phyloP scores from a whole-genome alignment of 2,329 filamentous ascomycete species.

The Pseudomassariella vexata region DNA sequence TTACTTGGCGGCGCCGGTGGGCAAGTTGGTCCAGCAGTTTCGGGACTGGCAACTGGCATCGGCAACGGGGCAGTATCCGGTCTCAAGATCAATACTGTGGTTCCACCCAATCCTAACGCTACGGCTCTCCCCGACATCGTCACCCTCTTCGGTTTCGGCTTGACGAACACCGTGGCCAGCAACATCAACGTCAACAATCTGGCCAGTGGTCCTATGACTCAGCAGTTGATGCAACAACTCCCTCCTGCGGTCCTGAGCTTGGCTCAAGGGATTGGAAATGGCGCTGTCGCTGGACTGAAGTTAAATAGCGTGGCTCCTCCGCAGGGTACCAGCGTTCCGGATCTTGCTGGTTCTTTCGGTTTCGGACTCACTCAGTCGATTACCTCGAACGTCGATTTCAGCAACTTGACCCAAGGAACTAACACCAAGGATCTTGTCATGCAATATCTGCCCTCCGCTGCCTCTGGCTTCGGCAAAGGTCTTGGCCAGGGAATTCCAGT shows the following conservation, averaged over 20 bases:
- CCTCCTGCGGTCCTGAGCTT: slow-evolving; percentile 9
- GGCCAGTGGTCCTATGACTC: neutral
- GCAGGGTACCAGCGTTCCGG: slow-evolving; percentile 7
- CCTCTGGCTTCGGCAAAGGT: slow-evolving; percentile 21
- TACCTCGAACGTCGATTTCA: slow-evolving; percentile 12
- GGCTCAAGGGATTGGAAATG: slow-evolving; percentile 12
- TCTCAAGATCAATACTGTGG: slow-evolving; percentile 7
- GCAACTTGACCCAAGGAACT: slow-evolving; percentile 4
- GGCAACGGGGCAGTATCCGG: slow-evolving; percentile 12
- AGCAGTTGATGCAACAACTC: slow-evolving; percentile 8
- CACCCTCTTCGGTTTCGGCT: slow-evolving; percentile 21
- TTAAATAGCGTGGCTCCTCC: slow-evolving; percentile 8
- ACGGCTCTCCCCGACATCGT: slow-evolving; percentile 11
- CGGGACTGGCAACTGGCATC: slow-evolving; percentile 9
- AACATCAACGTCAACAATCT: slow-evolving; percentile 15
- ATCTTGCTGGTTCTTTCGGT: slow-evolving; percentile 13
- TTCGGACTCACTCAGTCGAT: slow-evolving; percentile 17
- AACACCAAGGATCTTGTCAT: slow-evolving; percentile 6
- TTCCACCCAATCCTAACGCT: slow-evolving; percentile 6
- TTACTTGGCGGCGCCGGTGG: slow-evolving; percentile 8
- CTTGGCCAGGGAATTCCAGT: slow-evolving; percentile 19
- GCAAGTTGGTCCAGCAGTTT: slow-evolving; percentile 11
- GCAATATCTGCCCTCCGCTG: slow-evolving; percentile 16
- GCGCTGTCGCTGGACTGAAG: slow-evolving; percentile 13
- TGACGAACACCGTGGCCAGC: slow-evolving; percentile 17